Conservation (phyloP, 2,329 filamentous ascomycete genomes). For the Microsporum ferrugineum region DNA sequence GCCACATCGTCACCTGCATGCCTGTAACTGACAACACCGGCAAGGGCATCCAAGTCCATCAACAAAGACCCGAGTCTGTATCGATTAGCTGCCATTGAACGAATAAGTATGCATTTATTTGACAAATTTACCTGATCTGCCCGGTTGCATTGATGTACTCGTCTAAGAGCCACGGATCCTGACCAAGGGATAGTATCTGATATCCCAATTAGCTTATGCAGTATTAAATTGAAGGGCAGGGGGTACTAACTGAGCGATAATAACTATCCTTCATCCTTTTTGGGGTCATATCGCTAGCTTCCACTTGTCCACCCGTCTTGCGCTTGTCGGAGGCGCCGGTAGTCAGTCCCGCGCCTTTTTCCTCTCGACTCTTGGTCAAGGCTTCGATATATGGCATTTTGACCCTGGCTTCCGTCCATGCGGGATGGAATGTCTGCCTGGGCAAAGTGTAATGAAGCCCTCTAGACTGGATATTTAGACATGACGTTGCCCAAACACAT, state of each 20-base stretch:
- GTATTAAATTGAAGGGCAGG: neutral
- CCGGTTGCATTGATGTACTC: conserved; percentile 67
- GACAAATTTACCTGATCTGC: conserved; percentile 48
- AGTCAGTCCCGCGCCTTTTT: conserved; percentile 21
- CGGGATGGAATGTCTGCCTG: conserved; percentile 20
- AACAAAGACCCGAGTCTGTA: conserved; percentile 57
- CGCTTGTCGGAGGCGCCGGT: conserved; percentile 17
- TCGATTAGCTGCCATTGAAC: conserved; percentile 9
- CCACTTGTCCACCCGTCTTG: conserved; percentile 32
- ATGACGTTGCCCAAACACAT: neutral
- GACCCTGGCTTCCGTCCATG: conserved; percentile 46
- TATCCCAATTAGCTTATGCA: conserved; percentile 7
- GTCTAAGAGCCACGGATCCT: conserved; percentile 65
- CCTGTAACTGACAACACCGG: conserved; percentile 64
- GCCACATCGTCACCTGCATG: conserved; percentile 54
- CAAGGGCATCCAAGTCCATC: conserved; percentile 70
- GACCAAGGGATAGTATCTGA: conserved; percentile 56
- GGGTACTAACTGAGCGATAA: conserved; percentile 48
- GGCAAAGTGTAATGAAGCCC: neutral
- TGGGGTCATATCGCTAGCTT: conserved; percentile 40
- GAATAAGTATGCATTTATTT: neutral
- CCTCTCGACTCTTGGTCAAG: conserved; percentile 42
- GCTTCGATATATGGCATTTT: conserved; percentile 61
- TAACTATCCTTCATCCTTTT: conserved; percentile 63
- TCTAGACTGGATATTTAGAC: conserved; percentile 2